Conservation (phyloP, 2,329 filamentous ascomycete species). For the Macrophomina tecta region DNA sequence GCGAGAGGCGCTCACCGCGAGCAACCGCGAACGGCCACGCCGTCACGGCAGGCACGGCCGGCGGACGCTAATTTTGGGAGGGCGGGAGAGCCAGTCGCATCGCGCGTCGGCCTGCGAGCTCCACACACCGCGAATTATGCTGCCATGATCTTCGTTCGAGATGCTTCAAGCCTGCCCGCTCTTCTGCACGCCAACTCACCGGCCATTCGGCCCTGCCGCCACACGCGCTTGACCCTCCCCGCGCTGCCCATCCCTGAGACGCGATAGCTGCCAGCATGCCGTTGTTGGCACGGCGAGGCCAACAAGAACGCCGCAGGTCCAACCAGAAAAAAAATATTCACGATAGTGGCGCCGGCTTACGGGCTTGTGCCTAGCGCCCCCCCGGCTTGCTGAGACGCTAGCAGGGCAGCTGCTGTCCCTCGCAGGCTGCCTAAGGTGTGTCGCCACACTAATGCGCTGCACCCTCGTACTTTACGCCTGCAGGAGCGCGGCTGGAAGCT, state of each 20-base stretch:
- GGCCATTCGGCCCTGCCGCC: conserved; percentile 24
- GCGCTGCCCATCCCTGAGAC: conserved; percentile 8
- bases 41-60: conserved; percentile 20
- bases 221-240: not conserved
- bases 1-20: conserved; percentile 4
- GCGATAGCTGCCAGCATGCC: not conserved
- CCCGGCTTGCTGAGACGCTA: conserved; percentile 11
- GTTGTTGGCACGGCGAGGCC: not conserved
- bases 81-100: conserved; percentile 25
- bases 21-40: conserved; percentile 18
- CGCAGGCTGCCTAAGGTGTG: conserved; percentile 22
- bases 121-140: conserved; percentile 23
- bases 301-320: not conserved
- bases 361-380: conserved; percentile 12
- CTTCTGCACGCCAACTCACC: conserved; percentile 23
- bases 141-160: conserved; percentile 24
- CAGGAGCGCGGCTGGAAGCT: conserved; percentile 21
- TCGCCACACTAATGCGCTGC: conserved; percentile 24
- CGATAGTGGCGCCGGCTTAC: conserved; percentile 23
- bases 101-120: conserved; percentile 13
- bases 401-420: conserved; percentile 18
- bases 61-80: conserved; percentile 26
- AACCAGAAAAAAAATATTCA: conserved; percentile 20
- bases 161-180: conserved; percentile 22
- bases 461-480: conserved; percentile 12